Percentiles rank a stretch among this genome's conserved stretches.
Conservation (phyloP, 2,329 filamentous ascomycete genomes). For the Epichloe elymi region DNA sequence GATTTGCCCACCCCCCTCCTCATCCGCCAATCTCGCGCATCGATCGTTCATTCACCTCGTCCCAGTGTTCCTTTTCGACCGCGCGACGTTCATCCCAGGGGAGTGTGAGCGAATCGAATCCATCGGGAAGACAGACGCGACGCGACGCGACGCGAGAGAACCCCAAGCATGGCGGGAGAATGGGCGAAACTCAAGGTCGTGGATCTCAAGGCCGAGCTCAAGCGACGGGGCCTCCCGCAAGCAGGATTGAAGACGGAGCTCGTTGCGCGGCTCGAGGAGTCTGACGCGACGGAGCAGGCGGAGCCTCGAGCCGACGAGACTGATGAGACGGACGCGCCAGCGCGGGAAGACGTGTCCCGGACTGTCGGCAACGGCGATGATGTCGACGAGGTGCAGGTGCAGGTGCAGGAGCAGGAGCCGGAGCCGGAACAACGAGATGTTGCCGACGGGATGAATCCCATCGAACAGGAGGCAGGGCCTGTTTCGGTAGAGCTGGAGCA, state of each 20-base stretch:
- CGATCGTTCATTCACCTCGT: neutral
- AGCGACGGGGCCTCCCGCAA: slow-evolving; percentile 53
- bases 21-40: neutral
- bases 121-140: too few relatives aligned
- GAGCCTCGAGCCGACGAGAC: neutral
- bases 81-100: too few relatives aligned
- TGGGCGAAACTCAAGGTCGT: slow-evolving; percentile 55
- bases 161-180: slow-evolving; percentile 15
- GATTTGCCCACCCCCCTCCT: too few relatives aligned
- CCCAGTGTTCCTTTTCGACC: neutral
- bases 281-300: slow-evolving; percentile 6
- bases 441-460: neutral
- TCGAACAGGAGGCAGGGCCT: neutral
- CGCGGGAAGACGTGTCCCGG: neutral
- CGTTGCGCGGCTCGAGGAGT: slow-evolving; percentile 45
- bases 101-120: too few relatives aligned
- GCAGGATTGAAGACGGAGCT: slow-evolving; percentile 61
- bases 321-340: neutral
- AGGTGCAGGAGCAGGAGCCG: neutral
- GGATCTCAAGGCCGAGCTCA: slow-evolving; percentile 63
- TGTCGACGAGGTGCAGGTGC: too few relatives aligned
- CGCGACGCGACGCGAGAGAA: too few relatives aligned
- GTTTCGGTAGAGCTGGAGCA: neutral
- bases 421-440: neutral
- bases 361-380: neutral